Evolutionary conservation across 768 basidiomycete genomes (phyloP).

Genomic region (Calocybe indica): DNA sequence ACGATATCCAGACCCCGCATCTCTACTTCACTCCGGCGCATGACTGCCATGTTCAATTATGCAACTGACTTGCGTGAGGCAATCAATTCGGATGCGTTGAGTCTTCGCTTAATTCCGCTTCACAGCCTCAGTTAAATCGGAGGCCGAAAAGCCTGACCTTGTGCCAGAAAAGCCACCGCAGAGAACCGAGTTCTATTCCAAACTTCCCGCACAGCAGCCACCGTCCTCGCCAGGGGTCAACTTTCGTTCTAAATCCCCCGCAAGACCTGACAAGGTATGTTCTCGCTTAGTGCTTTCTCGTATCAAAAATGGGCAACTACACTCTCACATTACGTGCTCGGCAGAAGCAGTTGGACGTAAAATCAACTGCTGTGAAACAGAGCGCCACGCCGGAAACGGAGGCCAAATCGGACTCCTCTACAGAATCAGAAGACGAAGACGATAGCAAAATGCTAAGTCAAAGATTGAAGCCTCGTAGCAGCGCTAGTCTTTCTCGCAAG

Average conservation of each 20-base stretch:
- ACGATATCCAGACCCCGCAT: conserved; percentile 63
- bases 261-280: too few species aligned
- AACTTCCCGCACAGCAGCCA: too few species aligned
- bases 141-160: conserved; percentile 39
- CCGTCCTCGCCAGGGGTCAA: background rate
- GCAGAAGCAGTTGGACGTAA: conserved; percentile 3
- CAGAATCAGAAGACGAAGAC: conserved; percentile 36
- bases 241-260: conserved; percentile 9
- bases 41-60: conserved; percentile 71
- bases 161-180: conserved; percentile 8
- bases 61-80: conserved; percentile 58
- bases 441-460: conserved; percentile 1
- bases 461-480: background rate
- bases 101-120: conserved; percentile 9
- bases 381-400: conserved; percentile 2
- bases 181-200: conserved; percentile 7
- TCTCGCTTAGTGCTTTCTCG: too few species aligned
- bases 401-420: conserved; percentile 33
- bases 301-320: too few species aligned
- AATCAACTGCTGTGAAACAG: background rate
- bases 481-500: background rate
- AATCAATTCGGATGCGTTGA: conserved; percentile 1
- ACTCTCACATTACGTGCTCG: conserved; percentile 1
- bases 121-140: conserved; percentile 47
- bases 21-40: conserved; percentile 60